These are phyloP conservation scores for Amaranthus palmeri DNA, from an alignment of 148 eudicot species.

Conservation along the genomic window DNA sequence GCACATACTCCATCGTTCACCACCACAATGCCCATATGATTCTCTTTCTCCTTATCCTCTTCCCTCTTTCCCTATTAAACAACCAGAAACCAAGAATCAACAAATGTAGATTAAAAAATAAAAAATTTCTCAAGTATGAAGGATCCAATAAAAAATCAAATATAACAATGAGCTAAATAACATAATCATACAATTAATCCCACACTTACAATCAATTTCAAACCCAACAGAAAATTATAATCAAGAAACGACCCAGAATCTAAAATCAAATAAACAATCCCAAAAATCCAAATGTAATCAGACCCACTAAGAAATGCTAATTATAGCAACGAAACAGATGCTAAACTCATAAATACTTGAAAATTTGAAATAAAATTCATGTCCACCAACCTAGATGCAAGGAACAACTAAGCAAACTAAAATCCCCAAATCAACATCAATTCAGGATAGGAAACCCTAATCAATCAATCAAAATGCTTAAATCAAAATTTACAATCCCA, in stretches of 20 bases:
- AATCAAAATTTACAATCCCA: too few species aligned
- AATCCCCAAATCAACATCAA: neutral
- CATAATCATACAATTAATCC: neutral
- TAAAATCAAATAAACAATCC: neutral
- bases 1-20: constrained; percentile 71
- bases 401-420: neutral
- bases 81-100: neutral
- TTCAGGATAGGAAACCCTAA: neutral
- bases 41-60: constrained; percentile 19
- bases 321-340: too few species aligned
- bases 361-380: too few species aligned
- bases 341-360: too few species aligned
- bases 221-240: neutral
- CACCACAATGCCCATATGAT: constrained; percentile 15
- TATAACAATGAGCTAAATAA: neutral
- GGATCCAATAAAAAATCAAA: neutral
- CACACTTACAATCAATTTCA: neutral
- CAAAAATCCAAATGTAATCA: too few species aligned
- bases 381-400: too few species aligned
- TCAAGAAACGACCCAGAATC: neutral
- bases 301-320: too few species aligned
- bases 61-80: constrained; percentile 24
- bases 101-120: neutral
- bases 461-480: neutral
- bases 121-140: neutral